Percentiles rank a stretch among this genome's conserved stretches.
Evolutionary conservation across 2,329 filamentous ascomycete species (phyloP).

Genomic region (Nigrograna mackinnonii): DNA sequence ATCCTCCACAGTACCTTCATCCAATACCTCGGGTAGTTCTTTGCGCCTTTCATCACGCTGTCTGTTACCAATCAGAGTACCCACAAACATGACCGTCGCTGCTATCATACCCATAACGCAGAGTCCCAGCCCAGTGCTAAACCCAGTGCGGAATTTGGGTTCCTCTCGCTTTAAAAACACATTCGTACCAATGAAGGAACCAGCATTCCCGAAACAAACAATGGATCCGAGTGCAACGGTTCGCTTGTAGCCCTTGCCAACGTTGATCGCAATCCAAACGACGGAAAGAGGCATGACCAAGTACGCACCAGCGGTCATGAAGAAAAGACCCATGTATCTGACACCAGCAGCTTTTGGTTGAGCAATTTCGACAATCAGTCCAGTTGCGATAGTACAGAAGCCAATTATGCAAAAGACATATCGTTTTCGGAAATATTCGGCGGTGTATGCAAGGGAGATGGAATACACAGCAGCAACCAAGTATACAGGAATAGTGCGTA

Average conservation of each 20-base stretch:
- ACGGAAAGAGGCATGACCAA: constrained; percentile 60
- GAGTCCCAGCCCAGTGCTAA: constrained; percentile 31
- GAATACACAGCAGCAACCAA: constrained; percentile 31
- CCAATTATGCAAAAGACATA: constrained; percentile 35
- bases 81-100: constrained; percentile 12
- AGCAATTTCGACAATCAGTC: constrained; percentile 54
- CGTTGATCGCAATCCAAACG: constrained; percentile 61
- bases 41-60: constrained; percentile 4
- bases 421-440: constrained; percentile 27
- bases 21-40: constrained; percentile 7
- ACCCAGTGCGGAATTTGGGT: constrained; percentile 28
- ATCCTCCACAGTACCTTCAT: constrained; percentile 8
- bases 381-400: constrained; percentile 46
- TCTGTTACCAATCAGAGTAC: constrained; percentile 4
- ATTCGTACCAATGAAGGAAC: constrained; percentile 57
- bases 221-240: constrained; percentile 22
- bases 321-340: constrained; percentile 57
- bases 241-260: constrained; percentile 29
- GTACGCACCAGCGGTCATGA: constrained; percentile 58
- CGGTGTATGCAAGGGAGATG: constrained; percentile 30
- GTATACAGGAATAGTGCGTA: constrained; percentile 41
- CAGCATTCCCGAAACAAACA: constrained; percentile 53
- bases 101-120: constrained; percentile 39
- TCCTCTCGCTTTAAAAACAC: constrained; percentile 30
- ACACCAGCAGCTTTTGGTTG: constrained; percentile 44